Evolutionary conservation across 2,329 filamentous ascomycete genomes (phyloP).

Genomic region (Pestalotiopsis sp.): DNA sequence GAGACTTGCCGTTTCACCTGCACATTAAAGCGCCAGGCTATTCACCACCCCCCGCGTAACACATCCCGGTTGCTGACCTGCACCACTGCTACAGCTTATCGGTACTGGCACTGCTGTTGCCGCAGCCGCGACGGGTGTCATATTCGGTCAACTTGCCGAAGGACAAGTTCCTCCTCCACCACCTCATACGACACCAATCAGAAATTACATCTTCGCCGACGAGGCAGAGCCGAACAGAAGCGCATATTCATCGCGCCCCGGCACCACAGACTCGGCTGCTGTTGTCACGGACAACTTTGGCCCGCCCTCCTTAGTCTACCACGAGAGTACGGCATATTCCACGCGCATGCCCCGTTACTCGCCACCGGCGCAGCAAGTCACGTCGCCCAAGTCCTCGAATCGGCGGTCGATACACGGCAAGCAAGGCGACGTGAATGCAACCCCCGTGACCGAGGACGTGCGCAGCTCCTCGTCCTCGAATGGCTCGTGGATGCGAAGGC

Average conservation of each 20-base stretch:
- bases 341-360: conserved; percentile 30
- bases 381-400: conserved; percentile 39
- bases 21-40: neutral
- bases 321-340: conserved; percentile 22
- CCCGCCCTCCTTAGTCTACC: conserved; percentile 22
- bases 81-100: conserved; percentile 50
- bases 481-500: conserved; percentile 72
- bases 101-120: conserved; percentile 64
- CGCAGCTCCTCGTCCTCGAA: conserved; percentile 63
- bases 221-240: conserved; percentile 37
- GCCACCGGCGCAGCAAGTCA: conserved; percentile 37
- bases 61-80: neutral
- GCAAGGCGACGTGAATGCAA: conserved; percentile 38
- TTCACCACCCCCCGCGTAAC: neutral
- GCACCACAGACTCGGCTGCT: conserved; percentile 42
- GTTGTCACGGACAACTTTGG: conserved; percentile 27
- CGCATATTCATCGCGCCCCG: conserved; percentile 41
- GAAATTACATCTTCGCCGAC: conserved; percentile 29
- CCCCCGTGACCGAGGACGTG: conserved; percentile 44
- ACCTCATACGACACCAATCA: conserved; percentile 32
- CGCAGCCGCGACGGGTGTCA: conserved; percentile 60
- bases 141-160: conserved; percentile 58
- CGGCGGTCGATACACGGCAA: conserved; percentile 42
- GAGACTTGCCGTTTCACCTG: neutral
- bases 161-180: conserved; percentile 31